phyloP scores from a whole-genome alignment of 2,329 filamentous ascomycete species.

The Colletotrichum higginsianum region DNA sequence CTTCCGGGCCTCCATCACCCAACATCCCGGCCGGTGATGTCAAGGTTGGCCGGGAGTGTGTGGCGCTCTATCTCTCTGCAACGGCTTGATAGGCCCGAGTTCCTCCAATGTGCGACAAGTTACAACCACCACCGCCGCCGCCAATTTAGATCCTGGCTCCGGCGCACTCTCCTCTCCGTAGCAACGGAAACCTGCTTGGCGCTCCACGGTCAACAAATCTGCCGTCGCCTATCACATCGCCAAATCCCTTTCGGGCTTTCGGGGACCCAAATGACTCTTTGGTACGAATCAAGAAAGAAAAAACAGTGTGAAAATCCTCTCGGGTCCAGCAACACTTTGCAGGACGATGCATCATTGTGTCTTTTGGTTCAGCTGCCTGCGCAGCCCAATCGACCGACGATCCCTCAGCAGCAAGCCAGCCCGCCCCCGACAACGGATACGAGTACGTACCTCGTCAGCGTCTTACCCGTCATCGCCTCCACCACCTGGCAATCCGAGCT shows the following conservation, averaged over 20 bases:
- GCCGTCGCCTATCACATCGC: background rate
- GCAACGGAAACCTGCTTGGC: constrained; percentile 31
- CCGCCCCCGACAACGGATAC: background rate
- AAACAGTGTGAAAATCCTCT: too few species aligned
- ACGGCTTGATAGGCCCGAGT: constrained; percentile 40
- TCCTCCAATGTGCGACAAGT: constrained; percentile 33
- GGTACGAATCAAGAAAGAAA: too few species aligned
- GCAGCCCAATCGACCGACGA: background rate
- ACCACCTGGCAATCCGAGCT: constrained; percentile 4
- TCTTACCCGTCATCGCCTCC: background rate
- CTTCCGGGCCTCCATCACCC: too few species aligned
- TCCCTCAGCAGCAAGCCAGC: constrained; percentile 7
- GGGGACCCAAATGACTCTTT: too few species aligned
- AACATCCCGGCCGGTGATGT: constrained; percentile 40
- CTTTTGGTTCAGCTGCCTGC: constrained; percentile 21
- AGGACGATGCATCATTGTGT: constrained; percentile 3
- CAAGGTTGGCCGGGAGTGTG: constrained; percentile 24
- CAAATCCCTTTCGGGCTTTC: too few species aligned
- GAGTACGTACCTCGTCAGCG: constrained; percentile 11
- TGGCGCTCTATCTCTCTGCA: constrained; percentile 5
- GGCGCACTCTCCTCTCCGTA: constrained; percentile 33
- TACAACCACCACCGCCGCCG: background rate
- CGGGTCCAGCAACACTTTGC: background rate
- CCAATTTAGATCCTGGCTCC: constrained; percentile 31
- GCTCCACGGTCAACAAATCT: constrained; percentile 36